Evolutionary conservation across 2,329 filamentous ascomycete genomes (phyloP).

Genomic region (Rosellinia necatrix): DNA sequence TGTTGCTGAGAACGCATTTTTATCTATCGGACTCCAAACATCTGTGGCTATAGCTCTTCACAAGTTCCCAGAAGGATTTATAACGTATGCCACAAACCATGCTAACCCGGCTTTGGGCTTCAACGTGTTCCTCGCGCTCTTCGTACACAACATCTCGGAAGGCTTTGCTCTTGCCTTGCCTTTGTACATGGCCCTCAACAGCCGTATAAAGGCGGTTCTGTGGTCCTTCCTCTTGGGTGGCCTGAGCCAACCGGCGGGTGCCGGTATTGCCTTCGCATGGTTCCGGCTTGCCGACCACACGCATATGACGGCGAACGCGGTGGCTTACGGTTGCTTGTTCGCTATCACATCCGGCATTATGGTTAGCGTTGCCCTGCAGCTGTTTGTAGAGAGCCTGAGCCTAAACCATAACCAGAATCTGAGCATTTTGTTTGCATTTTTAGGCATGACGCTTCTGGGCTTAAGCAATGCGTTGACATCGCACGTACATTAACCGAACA

Average conservation of each 20-base stretch:
- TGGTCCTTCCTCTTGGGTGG: conserved; percentile 86
- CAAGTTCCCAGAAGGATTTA: conserved; percentile 86
- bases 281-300: conserved; percentile 70
- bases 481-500: conserved; percentile 43
- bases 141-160: conserved; percentile 98
- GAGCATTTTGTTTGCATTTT: conserved; percentile 79
- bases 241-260: conserved; percentile 83
- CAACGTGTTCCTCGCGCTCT: conserved; percentile 91
- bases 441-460: conserved; percentile 87
- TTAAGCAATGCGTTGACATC: conserved; percentile 84
- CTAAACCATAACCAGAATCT: conserved; percentile 79
- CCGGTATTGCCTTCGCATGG: conserved; percentile 82
- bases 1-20: conserved; percentile 89
- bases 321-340: conserved; percentile 81
- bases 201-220: conserved; percentile 78
- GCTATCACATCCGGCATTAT: conserved; percentile 91
- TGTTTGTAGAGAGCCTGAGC: conserved; percentile 84
- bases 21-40: conserved; percentile 94
- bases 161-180: conserved; percentile 94
- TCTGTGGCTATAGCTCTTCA: conserved; percentile 94
- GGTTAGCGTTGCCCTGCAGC: conserved; percentile 86
- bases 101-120: conserved; percentile 87
- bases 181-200: conserved; percentile 86
- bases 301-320: conserved; percentile 55
- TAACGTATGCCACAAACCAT: conserved; percentile 97